Evolutionary conservation across 768 basidiomycete species (phyloP), one percentile per base, ranked within the genome.

Genomic region (Boletus sp.): DNA sequence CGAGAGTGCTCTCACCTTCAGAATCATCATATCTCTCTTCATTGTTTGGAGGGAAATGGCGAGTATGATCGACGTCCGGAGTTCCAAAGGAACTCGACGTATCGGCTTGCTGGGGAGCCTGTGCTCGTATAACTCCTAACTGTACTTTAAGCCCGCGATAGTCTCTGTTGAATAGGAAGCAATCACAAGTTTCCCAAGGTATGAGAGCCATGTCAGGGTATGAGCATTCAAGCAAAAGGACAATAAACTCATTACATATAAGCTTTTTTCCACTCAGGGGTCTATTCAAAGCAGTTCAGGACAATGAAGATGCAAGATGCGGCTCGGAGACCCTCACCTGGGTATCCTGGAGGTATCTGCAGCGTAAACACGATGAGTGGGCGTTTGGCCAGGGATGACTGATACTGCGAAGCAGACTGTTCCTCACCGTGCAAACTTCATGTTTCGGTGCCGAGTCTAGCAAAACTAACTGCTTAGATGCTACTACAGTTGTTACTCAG

Each of bases 111-210:
- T 72, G 70, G 3, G 33, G 53, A 8, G 44, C 37, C 30, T 62
- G 56, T 53, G 69, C 74, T 24, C 80, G 78, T 55, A 90, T 83
- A 4, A 79, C 77, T 10, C 77, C 75, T 11, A 91, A 86, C 20
- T 78, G 77, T 63, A 87, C 89, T 71, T 92, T 91, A 18, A 92
- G 80, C 12, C 82, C 81, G 3, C 84, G 82, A 65, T 91, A 91
- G 68, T 91, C 83, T 64, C 89, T 91, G 60, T 36, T 28, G 33
- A 29, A 42, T n/a, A 28, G 47, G 40, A 44, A 33, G 35, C 32
- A 28, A 51, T 17, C 36, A 41, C 3, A 7, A 6, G 18, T 24
- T 46, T 36, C 42, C 46, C 49, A 36, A 15, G 15, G 32, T n/a
- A 37, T 4, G 46, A 35, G 11, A 8, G 35, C 12, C 20, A 37